Percentiles rank a stretch among this genome's conserved stretches.
phyloP scores from a whole-genome alignment of 2,329 filamentous ascomycete species.

The Colletotrichum sojae region DNA sequence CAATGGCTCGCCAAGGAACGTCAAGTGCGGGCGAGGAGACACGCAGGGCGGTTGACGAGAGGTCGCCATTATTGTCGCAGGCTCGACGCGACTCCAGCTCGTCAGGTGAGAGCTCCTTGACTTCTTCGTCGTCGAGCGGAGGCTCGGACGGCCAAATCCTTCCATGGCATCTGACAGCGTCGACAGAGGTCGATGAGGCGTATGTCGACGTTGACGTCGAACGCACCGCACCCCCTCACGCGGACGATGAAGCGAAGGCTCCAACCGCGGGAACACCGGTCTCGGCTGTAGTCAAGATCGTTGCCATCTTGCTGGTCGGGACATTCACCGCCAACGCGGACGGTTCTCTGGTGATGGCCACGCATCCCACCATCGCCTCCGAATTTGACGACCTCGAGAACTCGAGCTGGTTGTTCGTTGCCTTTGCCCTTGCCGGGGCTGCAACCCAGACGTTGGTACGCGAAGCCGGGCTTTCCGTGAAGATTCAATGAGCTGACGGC shows the following conservation, averaged over 20 bases:
- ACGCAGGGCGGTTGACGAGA: constrained; percentile 13
- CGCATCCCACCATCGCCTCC: constrained; percentile 73
- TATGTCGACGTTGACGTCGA: constrained; percentile 36
- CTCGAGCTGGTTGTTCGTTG: constrained; percentile 64
- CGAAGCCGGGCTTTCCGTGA: neutral
- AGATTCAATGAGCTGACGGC: neutral
- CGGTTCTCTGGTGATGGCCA: constrained; percentile 75
- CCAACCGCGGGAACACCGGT: neutral
- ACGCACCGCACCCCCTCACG: constrained; percentile 16
- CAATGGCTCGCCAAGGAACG: constrained; percentile 25
- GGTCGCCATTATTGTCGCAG: constrained; percentile 26
- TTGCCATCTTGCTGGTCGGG: constrained; percentile 46
- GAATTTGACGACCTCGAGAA: constrained; percentile 70
- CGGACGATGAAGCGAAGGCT: neutral
- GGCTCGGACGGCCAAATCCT: constrained; percentile 33
- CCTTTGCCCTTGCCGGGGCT: constrained; percentile 50
- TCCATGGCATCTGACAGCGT: constrained; percentile 35
- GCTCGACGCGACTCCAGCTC: constrained; percentile 33
- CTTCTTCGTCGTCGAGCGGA: constrained; percentile 32
- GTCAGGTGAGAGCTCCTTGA: constrained; percentile 37
- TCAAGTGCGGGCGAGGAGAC: constrained; percentile 4
- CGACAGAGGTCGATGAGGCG: constrained; percentile 26
- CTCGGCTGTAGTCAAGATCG: constrained; percentile 42
- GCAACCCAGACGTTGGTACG: constrained; percentile 58
- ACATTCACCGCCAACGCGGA: constrained; percentile 79